These are phyloP conservation scores for Pleurotus tuoliensis DNA, from an alignment of 768 basidiomycete species.

Conservation along the genomic window DNA sequence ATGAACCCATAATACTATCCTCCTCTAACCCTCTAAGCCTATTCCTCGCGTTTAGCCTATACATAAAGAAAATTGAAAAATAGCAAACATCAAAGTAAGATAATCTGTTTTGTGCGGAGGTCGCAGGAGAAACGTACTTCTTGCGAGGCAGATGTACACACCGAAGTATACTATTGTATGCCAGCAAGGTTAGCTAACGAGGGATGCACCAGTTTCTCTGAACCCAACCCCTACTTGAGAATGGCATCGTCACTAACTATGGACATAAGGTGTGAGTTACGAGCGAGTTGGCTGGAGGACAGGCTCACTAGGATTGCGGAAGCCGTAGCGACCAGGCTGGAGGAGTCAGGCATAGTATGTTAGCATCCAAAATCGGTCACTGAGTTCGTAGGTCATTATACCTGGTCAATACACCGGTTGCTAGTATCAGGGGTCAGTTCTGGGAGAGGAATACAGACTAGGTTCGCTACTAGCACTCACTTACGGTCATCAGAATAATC, in stretches of 20 bases:
- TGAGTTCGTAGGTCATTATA: not conserved
- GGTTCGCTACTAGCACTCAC: not conserved
- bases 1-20: no score
- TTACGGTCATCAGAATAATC: slow-evolving; percentile 2
- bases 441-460: not conserved
- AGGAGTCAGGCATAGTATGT: not conserved
- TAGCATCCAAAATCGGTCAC: not conserved
- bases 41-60: not conserved
- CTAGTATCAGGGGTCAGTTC: not conserved
- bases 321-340: not conserved
- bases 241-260: not conserved
- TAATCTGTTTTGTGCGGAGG: no score
- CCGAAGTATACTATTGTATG: not conserved
- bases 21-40: not conserved
- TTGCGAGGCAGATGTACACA: not conserved
- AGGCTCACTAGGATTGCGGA: not conserved
- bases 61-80: not conserved
- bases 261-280: not conserved
- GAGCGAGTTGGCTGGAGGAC: not conserved
- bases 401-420: slow-evolving; percentile 1
- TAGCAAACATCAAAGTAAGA: not conserved
- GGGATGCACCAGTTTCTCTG: not conserved
- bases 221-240: not conserved
- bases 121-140: not conserved
- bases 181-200: not conserved